phyloP scores from a whole-genome alignment of 208 protist genomes.

The Crithidia sp. region DNA sequence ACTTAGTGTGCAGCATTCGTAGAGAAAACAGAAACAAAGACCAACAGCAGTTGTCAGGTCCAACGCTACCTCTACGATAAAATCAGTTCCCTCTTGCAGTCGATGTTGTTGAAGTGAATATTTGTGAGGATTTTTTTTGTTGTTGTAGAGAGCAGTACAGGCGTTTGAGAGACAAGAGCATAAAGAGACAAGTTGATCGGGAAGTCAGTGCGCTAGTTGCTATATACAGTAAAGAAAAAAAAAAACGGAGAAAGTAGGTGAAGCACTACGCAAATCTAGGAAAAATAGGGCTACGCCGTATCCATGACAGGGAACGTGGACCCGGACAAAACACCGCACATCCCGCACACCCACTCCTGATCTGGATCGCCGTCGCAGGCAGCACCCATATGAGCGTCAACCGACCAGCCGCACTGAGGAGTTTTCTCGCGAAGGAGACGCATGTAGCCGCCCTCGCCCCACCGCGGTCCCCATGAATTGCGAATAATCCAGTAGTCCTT shows the following conservation, averaged over 20 bases:
- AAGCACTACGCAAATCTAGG: background rate
- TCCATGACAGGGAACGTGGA: slow-evolving; percentile 61
- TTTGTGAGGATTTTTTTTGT: too few relatives aligned
- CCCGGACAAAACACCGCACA: slow-evolving; percentile 85
- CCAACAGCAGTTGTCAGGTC: too few relatives aligned
- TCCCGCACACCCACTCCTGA: slow-evolving; percentile 72
- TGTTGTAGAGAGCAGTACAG: too few relatives aligned
- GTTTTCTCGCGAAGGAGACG: slow-evolving; percentile 56
- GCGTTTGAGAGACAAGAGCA: too few relatives aligned
- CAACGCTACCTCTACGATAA: too few relatives aligned
- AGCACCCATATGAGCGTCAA: slow-evolving; percentile 54
- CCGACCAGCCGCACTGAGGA: slow-evolving; percentile 41
- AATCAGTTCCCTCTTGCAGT: too few relatives aligned
- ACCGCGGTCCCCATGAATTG: slow-evolving; percentile 84
- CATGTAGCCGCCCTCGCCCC: slow-evolving; percentile 88
- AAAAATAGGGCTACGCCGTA: background rate
- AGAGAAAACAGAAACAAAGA: too few relatives aligned
- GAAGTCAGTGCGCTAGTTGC: background rate
- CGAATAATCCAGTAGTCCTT: slow-evolving; percentile 92
- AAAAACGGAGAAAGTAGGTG: background rate
- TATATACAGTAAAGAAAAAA: background rate
- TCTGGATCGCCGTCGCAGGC: slow-evolving; percentile 76
- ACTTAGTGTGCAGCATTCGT: too few relatives aligned
- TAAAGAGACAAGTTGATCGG: too few relatives aligned
- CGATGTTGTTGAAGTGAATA: too few relatives aligned